Evolutionary conservation across 495 filamentous ascomycete species (phyloP), one percentile per base, ranked within the genome.

Genomic region (Penicillium bovifimosum): DNA sequence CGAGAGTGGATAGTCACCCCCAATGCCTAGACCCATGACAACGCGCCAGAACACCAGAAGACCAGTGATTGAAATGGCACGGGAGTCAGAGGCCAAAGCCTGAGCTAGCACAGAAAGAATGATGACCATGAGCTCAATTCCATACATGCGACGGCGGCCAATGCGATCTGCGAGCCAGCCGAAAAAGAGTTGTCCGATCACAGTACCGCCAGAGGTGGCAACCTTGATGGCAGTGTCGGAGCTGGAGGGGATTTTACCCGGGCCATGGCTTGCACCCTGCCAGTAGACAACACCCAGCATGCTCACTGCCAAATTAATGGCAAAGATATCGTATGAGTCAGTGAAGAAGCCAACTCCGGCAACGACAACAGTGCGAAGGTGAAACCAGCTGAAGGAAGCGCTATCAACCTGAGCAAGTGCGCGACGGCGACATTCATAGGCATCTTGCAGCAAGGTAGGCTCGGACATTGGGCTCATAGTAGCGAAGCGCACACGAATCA

Each of bases 31-130:
- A 32, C 86, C 86, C 84, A 92, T 90, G 7, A 95, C 62, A 0
- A 95, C 81, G 67, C 90, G 84, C 90, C 90, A 96, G 77, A 95
- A 96, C 64, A 91, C 81, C 39, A 95, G 77, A 48, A 91, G 55
- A 47, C 90, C 90, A 42, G 86, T 76, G 47, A 95, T 81, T 28
- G 85, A 79, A 47, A 91, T 80, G 2, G 81, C 79, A 10, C 73
- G 76, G n/a, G 86, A 89, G 26, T 70, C 66, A 8, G 86, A 82
- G n/a, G 82, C 65, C 40, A 95, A 74, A 39, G 86, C 66, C 68
- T 92, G 88, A 46, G 86, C 88, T 38, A 95, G 71, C 16, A 88
- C 93, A 6, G 87, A 85, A 54, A 88, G 79, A 65, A 95, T 95
- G 68, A 95, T 93, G 56, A 96, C 71, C 61, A 93, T 90, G 56